A percentile compares a stretch with the other conserved stretches of the same genome.
Evolutionary conservation across 176 grass and related monocot species (phyloP).

Genomic region (Eleusine coracana): DNA sequence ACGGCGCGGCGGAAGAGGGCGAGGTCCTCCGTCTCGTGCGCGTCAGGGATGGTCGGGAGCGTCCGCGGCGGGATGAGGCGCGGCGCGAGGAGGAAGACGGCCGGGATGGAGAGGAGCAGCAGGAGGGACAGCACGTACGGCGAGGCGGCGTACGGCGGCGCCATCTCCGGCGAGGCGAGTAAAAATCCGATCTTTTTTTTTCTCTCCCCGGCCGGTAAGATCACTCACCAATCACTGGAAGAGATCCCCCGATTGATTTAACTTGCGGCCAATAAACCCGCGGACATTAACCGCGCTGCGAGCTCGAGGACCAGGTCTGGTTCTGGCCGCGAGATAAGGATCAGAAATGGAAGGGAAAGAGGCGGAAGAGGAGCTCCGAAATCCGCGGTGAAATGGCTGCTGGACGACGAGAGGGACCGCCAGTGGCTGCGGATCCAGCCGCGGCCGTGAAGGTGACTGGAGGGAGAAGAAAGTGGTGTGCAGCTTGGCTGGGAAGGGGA

Average conservation of each 20-base stretch:
- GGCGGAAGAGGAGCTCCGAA: background rate
- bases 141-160: conserved; percentile 46
- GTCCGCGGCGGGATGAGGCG: conserved; percentile 70
- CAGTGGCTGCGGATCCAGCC: conserved; percentile 32
- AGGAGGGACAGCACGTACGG: conserved; percentile 74
- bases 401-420: background rate
- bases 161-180: conserved; percentile 35
- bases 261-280: background rate
- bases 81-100: conserved; percentile 70
- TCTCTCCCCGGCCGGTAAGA: background rate
- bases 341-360: background rate
- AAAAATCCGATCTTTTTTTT: conserved; percentile 11
- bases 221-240: background rate
- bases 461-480: background rate
- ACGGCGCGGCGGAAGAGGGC: conserved; percentile 96
- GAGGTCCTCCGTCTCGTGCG: conserved; percentile 91
- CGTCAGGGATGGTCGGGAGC: conserved; percentile 81
- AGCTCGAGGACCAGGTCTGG: background rate
- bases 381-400: background rate
- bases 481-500: no score
- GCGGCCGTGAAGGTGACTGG: background rate
- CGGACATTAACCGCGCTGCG: conserved; percentile 12
- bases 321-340: background rate
- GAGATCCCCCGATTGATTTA: background rate
- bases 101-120: conserved; percentile 68